Evolutionary conservation across 2,329 filamentous ascomycete species (phyloP).

Genomic region (Botrytis deweyae): DNA sequence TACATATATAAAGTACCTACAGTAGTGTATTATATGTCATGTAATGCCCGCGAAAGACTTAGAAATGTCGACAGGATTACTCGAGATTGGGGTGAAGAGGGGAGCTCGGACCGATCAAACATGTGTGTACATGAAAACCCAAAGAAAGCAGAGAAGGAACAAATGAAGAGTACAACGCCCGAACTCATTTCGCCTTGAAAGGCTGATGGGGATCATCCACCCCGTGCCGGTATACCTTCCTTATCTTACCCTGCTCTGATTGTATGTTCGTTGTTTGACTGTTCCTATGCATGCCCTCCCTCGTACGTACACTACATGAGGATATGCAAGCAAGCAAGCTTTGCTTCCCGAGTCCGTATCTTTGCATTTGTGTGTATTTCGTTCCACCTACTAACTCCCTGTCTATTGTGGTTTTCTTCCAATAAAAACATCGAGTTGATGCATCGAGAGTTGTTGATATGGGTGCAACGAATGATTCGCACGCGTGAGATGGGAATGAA

Average conservation of each 20-base stretch:
- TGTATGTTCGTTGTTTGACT: background rate
- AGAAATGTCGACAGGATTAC: background rate
- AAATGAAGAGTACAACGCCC: background rate
- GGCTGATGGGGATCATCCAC: slow-evolving; percentile 11
- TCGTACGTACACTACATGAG: background rate
- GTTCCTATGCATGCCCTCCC: slow-evolving; percentile 1
- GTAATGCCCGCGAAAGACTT: background rate
- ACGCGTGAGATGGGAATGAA: background rate
- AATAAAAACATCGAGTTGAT: background rate
- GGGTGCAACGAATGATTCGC: background rate
- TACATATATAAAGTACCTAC: background rate
- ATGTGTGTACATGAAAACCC: background rate
- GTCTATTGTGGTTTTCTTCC: background rate
- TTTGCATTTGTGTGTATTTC: slow-evolving; percentile 7
- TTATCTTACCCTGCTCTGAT: background rate
- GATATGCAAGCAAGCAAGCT: slow-evolving; percentile 14
- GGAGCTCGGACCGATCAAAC: background rate
- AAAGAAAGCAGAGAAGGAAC: background rate
- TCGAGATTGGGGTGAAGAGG: background rate
- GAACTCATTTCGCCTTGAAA: slow-evolving; percentile 17
- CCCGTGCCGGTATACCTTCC: slow-evolving; percentile 3
- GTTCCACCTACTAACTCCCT: background rate
- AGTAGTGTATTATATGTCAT: background rate
- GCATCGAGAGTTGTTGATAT: background rate
- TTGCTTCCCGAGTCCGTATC: slow-evolving; percentile 14